Conservation (phyloP, 306 rosid species). For the Citrullus colocynthis region DNA sequence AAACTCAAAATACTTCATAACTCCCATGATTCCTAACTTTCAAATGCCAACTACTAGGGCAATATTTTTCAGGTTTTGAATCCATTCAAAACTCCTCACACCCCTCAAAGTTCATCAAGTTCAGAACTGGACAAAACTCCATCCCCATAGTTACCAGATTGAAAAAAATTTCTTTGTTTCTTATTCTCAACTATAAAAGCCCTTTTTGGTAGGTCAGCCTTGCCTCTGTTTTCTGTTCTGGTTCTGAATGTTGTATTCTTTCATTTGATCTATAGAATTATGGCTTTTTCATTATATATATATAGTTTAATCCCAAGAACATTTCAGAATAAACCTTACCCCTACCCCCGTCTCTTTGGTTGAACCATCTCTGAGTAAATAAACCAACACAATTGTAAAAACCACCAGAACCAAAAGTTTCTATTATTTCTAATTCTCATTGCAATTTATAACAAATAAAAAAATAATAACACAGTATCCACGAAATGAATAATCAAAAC, state of each 20-base stretch:
- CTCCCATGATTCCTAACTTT: neutral
- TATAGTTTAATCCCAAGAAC: neutral
- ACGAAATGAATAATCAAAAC: neutral
- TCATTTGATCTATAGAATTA: neutral
- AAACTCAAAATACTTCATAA: neutral
- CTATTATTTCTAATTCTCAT: neutral
- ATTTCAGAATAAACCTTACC: neutral
- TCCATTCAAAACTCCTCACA: neutral
- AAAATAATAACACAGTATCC: neutral
- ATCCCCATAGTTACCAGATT: neutral
- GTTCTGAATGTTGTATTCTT: neutral
- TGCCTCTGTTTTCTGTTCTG: neutral
- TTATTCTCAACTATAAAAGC: neutral
- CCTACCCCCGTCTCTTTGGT: neutral
- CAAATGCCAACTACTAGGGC: neutral
- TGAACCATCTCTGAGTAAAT: neutral
- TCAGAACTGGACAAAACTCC: neutral
- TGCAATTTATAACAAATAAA: neutral
- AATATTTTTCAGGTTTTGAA: neutral
- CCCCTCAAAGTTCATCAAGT: neutral
- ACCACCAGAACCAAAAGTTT: neutral
- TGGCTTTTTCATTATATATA: neutral
- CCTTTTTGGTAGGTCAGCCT: neutral
- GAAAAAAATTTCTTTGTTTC: neutral
- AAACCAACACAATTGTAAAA: neutral